Conservation (phyloP, 1,284 basidiomycete species). For the Sphagnurus paluster region DNA sequence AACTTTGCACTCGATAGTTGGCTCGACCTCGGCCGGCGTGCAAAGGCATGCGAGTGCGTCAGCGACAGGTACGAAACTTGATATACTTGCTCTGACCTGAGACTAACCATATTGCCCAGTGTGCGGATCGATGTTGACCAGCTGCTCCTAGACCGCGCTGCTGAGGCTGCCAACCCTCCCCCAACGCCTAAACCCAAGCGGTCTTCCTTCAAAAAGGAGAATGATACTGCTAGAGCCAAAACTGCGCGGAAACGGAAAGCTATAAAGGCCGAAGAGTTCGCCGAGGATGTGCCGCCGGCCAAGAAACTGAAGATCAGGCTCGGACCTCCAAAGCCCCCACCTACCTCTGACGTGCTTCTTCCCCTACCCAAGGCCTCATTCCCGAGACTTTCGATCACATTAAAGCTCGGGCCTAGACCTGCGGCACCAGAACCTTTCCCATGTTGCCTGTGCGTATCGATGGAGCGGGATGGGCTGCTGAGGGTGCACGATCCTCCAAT, state of each 20-base stretch:
- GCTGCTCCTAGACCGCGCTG: constrained; percentile 64
- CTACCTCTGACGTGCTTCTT: constrained; percentile 15
- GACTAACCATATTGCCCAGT: constrained; percentile 41
- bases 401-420: constrained; percentile 64
- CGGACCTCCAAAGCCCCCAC: constrained; percentile 23
- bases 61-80: constrained; percentile 66
- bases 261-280: constrained; percentile 34
- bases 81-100: not conserved
- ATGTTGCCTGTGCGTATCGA: constrained; percentile 82
- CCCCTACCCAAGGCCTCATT: constrained; percentile 17
- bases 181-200: constrained; percentile 17
- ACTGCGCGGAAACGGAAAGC: constrained; percentile 35
- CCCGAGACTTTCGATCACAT: constrained; percentile 50
- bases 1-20: constrained; percentile 97
- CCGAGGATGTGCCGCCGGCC: constrained; percentile 23
- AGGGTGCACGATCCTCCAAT: constrained; percentile 69
- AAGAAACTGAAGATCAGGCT: constrained; percentile 41
- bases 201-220: constrained; percentile 19
- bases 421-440: constrained; percentile 59
- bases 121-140: constrained; percentile 92
- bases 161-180: constrained; percentile 35
- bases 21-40: constrained; percentile 86
- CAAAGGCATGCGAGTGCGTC: constrained; percentile 83
- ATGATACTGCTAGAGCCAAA: constrained; percentile 15
- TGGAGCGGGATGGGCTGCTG: constrained; percentile 55